A percentile compares a stretch with the other conserved stretches of the same genome.
phyloP scores from a whole-genome alignment of 495 filamentous ascomycete species.

The Beverwykella pulmonaria region DNA sequence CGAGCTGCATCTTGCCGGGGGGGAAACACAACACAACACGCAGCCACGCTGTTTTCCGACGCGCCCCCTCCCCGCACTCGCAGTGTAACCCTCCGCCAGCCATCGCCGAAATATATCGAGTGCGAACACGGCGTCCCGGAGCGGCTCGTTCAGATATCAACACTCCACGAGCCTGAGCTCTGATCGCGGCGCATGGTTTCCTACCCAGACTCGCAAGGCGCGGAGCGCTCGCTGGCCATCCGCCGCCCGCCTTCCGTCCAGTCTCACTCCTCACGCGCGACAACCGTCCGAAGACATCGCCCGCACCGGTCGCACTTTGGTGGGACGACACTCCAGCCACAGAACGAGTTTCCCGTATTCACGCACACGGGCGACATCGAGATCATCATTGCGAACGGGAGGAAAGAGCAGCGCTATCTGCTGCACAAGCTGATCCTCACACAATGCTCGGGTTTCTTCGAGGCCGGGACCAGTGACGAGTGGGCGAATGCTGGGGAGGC shows the following conservation, averaged over 20 bases:
- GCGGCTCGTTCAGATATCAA: not conserved
- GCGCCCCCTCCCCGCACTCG: conserved; percentile 12
- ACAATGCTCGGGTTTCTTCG: conserved; percentile 90
- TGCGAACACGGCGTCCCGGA: not conserved
- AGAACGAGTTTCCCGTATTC: conserved; percentile 92
- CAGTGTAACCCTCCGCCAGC: not conserved
- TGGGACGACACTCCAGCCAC: conserved; percentile 65
- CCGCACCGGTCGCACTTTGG: conserved; percentile 82
- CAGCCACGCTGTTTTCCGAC: conserved; percentile 32
- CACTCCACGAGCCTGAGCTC: not conserved
- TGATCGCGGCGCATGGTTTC: conserved; percentile 49
- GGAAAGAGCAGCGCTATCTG: conserved; percentile 78
- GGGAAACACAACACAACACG: conserved; percentile 42
- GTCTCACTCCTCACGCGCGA: conserved; percentile 62
- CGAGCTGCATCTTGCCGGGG: conserved; percentile 29
- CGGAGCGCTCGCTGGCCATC: conserved; percentile 54
- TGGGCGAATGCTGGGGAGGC: conserved; percentile 67
- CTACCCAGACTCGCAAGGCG: conserved; percentile 62
- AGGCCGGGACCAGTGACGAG: conserved; percentile 82
- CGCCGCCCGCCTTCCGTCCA: conserved; percentile 63
- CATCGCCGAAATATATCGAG: not conserved
- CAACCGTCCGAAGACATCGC: conserved; percentile 63
- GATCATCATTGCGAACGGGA: conserved; percentile 70
- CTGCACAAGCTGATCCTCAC: conserved; percentile 82
- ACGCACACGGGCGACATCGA: conserved; percentile 89